A percentile compares a stretch with the other conserved stretches of the same genome.
Evolutionary conservation across 2,329 filamentous ascomycete species (phyloP).

Genomic region (Aspergillus udagawae): DNA sequence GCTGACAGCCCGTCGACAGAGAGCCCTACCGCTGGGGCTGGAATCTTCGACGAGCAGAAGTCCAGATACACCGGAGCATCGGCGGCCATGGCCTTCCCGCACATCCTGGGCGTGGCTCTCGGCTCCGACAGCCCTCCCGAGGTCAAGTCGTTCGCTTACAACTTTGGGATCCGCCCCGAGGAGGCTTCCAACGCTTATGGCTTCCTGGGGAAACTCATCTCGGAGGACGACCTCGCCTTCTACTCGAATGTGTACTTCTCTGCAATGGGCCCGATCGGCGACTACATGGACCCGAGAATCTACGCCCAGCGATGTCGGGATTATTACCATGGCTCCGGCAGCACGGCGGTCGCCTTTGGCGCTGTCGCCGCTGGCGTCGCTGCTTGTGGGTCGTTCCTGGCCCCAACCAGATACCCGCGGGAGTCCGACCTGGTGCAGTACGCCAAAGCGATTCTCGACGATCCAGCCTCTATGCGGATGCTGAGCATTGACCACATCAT

Average conservation of each 20-base stretch:
- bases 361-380: conserved; percentile 27
- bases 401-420: conserved; percentile 17
- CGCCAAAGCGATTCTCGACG: conserved; percentile 30
- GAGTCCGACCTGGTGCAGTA: conserved; percentile 28
- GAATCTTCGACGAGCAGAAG: conserved; percentile 28
- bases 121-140: conserved; percentile 25
- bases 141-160: conserved; percentile 25
- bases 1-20: conserved; percentile 4
- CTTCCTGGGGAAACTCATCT: conserved; percentile 21
- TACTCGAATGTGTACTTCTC: conserved; percentile 23
- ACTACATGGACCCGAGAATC: conserved; percentile 21
- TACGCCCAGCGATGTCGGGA: conserved; percentile 25
- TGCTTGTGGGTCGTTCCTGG: conserved; percentile 26
- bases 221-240: conserved; percentile 19
- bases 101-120: conserved; percentile 23
- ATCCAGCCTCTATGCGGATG: conserved; percentile 25
- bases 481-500: conserved; percentile 25
- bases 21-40: conserved; percentile 8
- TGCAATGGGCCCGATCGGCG: conserved; percentile 16
- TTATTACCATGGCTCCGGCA: conserved; percentile 20
- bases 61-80: conserved; percentile 25
- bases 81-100: conserved; percentile 28
- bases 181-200: conserved; percentile 21
- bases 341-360: conserved; percentile 17
- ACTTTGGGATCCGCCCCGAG: conserved; percentile 29